Base-by-base conservation (phyloP, 106 monocot species). In the Hemerocallis citrina region DNA sequence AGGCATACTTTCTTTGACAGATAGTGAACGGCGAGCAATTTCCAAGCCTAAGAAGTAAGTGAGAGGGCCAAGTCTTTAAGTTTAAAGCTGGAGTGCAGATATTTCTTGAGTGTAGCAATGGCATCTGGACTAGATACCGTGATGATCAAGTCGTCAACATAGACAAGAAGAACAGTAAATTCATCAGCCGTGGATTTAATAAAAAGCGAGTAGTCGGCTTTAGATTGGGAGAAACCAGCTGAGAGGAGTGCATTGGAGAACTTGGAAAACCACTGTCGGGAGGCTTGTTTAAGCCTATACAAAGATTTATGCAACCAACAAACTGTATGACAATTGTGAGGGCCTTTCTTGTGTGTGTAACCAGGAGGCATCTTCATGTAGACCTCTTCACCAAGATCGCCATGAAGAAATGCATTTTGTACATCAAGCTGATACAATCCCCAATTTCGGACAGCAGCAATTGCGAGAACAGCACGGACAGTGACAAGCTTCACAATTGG, bases 201-300 rank as follows among this genome's bases (percentile, higher is more conserved):
- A 6, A 76, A 76, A 0, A 76, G 13, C 6, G 75, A 64, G 25
- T 63, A 37, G 5, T 70, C 28, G 0, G 54, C 63, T 5, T 57
- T 32, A 7, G 52, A 55, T 45, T 55, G 64, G 1, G 17, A 28
- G 39, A 25, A 70, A 2, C 63, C 56, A 10, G 5, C 1, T 15
- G 15, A 0, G 0, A 16, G 25, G 1, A 70, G 34, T 16, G 6
- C 7, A 6, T 1, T 4, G 14, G 47, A 25, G 10, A 69, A 38
- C 22, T 70, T 69, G 4, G 12, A 2, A 64, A 76, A 76, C 75
- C 69, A 76, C 4, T 46, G n/a, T 0, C 63, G 14, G 31, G 64
- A 49, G 3, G 63, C 52, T 51, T 76, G 69, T 41, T 64, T 58
- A 1, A 76, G 28, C 0, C 16, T 57, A 40, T 76, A 70, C 0